Evolutionary conservation across 1,139 yeast species (phyloP).

Genomic region (Geotrichum bryndzae): DNA sequence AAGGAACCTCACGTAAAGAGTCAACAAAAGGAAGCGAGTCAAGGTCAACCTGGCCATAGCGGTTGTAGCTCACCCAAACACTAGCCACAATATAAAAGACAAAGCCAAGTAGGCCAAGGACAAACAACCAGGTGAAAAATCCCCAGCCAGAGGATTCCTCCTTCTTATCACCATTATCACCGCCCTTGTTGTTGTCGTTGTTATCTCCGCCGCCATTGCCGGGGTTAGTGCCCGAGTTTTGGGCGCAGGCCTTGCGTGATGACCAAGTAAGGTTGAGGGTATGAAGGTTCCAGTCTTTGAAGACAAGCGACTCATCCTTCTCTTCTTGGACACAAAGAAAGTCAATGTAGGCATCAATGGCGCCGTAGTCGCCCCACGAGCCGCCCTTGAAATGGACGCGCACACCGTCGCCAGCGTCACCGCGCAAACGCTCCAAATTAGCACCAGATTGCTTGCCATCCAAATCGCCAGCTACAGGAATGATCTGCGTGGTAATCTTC

Average conservation of each 20-base stretch:
- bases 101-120: constrained; percentile 55
- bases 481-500: constrained; percentile 48
- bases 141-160: constrained; percentile 30
- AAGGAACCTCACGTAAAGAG: constrained; percentile 66
- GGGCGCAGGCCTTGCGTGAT: constrained; percentile 41
- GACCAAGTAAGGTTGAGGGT: constrained; percentile 33
- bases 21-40: constrained; percentile 42
- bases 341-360: constrained; percentile 47
- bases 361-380: constrained; percentile 61
- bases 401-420: constrained; percentile 41
- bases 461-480: constrained; percentile 42
- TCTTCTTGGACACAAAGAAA: constrained; percentile 47
- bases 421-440: constrained; percentile 13
- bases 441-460: constrained; percentile 29
- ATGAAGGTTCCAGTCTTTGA: constrained; percentile 36
- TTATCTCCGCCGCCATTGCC: not conserved
- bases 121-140: constrained; percentile 38
- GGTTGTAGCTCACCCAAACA: constrained; percentile 59
- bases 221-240: constrained; percentile 10
- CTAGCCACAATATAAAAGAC: constrained; percentile 70
- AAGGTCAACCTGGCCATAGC: constrained; percentile 38
- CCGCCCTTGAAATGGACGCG: constrained; percentile 48
- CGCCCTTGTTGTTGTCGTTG: not conserved
- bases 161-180: constrained; percentile 8
- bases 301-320: constrained; percentile 29